phyloP scores from a whole-genome alignment of 371 early-diverging fungal genomes.

The Mortierella sp. region DNA sequence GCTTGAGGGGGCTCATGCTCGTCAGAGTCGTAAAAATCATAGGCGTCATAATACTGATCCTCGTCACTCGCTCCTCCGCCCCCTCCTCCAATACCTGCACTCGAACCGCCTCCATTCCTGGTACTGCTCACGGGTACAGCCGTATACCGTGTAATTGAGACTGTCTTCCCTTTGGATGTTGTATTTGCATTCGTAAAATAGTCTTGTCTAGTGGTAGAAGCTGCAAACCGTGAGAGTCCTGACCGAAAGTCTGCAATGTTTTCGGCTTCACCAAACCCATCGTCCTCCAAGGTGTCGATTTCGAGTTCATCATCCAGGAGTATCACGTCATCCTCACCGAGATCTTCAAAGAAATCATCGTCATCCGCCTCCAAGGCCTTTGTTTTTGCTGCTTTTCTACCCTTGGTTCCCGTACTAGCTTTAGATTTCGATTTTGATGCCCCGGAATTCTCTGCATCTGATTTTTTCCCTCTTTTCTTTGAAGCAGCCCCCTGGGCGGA shows the following conservation, averaged over 20 bases:
- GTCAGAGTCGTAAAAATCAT: conserved; percentile 45
- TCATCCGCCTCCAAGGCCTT: conserved; percentile 13
- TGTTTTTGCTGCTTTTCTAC: neutral
- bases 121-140: neutral
- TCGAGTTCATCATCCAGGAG: neutral
- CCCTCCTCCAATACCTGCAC: neutral
- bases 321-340: conserved; percentile 13
- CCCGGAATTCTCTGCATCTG: conserved; percentile 11
- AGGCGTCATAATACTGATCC: conserved; percentile 41
- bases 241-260: conserved; percentile 6
- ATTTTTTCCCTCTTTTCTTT: conserved; percentile 23
- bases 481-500: neutral
- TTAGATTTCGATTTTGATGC: conserved; percentile 15
- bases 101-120: neutral
- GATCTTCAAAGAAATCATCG: conserved; percentile 30
- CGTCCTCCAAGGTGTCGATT: conserved; percentile 14
- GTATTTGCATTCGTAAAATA: neutral
- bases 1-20: conserved; percentile 48
- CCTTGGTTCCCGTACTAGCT: conserved; percentile 6
- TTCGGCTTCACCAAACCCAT: neutral
- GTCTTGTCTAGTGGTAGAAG: neutral
- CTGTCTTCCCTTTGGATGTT: neutral
- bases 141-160: neutral
- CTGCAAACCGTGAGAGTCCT: conserved; percentile 19
- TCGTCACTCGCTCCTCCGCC: conserved; percentile 26